Percentiles rank a stretch among this genome's conserved stretches.
Evolutionary conservation across 208 protist species (phyloP).

Genomic region (Naegleria lovaniensis): DNA sequence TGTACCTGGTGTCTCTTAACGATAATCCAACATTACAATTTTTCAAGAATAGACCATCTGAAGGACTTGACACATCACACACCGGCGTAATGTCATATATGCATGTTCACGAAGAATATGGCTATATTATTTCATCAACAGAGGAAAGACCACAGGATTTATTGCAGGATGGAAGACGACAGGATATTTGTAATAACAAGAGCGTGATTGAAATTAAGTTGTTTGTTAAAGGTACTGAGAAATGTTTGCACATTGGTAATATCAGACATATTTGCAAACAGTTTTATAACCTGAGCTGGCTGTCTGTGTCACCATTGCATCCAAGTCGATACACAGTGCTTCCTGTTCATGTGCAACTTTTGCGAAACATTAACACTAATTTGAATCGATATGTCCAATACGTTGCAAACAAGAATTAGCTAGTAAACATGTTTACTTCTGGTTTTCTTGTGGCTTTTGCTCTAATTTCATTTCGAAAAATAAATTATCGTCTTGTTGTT

Average conservation of each 20-base stretch:
- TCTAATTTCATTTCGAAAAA: neutral
- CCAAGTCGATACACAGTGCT: neutral
- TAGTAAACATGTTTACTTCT: neutral
- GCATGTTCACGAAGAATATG: neutral
- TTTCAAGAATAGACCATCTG: neutral
- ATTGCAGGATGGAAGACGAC: neutral
- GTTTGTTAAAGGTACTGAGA: neutral
- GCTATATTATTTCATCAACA: neutral
- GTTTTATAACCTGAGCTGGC: neutral
- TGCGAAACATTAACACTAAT: slow-evolving; percentile 9
- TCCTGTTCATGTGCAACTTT: neutral
- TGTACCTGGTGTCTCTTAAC: neutral
- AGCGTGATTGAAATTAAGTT: neutral
- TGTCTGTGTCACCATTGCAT: neutral
- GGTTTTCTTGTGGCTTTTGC: neutral
- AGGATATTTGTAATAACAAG: neutral
- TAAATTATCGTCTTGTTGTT: neutral
- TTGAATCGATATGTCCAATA: neutral
- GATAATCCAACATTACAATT: neutral
- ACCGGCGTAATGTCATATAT: neutral
- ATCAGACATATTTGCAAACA: neutral
- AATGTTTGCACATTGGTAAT: neutral
- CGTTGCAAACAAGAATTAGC: neutral
- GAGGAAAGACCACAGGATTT: neutral
- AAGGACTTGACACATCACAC: neutral